Base-by-base conservation (phyloP, 2,329 filamentous ascomycete genomes). In the Pestalotiopsis sp. region DNA sequence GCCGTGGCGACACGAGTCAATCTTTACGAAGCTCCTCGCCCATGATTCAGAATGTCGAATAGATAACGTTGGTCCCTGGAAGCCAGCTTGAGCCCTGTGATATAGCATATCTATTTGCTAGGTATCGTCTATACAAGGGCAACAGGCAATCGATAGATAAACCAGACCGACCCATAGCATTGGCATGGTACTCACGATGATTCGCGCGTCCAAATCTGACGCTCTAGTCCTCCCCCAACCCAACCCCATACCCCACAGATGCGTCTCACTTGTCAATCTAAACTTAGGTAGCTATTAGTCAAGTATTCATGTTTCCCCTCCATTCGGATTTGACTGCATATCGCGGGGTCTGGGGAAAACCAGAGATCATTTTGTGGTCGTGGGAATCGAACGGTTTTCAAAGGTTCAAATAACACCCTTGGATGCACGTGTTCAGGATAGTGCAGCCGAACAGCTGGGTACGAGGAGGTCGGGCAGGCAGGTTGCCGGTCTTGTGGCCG, bases 191-290 rank as follows among this genome's bases (percentile, higher is more conserved):
- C 17, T 20, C 17, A 52, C 45, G 17, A 20, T 52, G 45, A 52
- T 52, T n/a, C 6, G 45, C 45, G 45, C 20, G 45, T 52, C 45
- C 20, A 59, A 27, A n/a, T 58, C 17, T 23, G 17, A 58, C 12
- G n/a, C 56, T 23, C 17, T 25, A 11, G n/a, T 12, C 59, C 17
- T 39, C 7, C n/a, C 20, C 11, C 27, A 36, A 5, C 20, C 11
- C 27, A 36, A 5, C 59, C 59, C 59, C n/a, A 36, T 5, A 62
- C 59, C 59, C 59, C 59, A 62, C 59, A 62, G 31, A 62, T 27
- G n/a, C 31, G 31, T 62, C 57, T 52, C 6, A n/a, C 17, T 20
- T 62, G 27, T 62, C 59, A 62, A 31, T 39, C 59, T 62, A 62
- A 36, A 36, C 20, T 27, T 59, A 27, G 27, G 57, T 59, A 36